Base-by-base conservation (phyloP, 192 early-diverging fungal species). In the Glomus cerebriforme region DNA sequence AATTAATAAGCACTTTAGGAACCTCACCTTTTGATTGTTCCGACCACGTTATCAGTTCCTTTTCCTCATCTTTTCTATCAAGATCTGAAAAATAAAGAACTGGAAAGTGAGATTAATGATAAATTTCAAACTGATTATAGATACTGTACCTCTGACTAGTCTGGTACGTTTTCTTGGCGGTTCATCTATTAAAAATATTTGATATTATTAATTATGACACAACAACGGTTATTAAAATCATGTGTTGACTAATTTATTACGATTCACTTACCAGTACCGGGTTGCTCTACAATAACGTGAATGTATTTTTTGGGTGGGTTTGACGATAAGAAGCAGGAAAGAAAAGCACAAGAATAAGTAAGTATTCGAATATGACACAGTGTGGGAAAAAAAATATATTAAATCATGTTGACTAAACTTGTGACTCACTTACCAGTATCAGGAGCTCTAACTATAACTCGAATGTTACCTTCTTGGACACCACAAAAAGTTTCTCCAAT, bases 1-100 rank as follows among this genome's bases (percentile, higher is more conserved):
- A 70, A 26, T 37, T 70, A 70, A 70, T 69, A 68, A 68, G 67
- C 3, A 45, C 39, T 69, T 69, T 17, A n/a, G 67, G 37, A 47
- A 47, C 22, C 37, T 70, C 8, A 70, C 39, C 68, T 70, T 43
- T 3, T 70, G 5, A 32, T 26, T 70, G 68, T 15, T 70, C 19
- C n/a, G 6, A 47, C 68, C 68, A 70, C 24, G 1, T 2, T 35
- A 47, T 70, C 5, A 22, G 24, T 47, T 26, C 26, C 15, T 35
- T 12, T 45, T 71, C 7, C 19, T 47, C 69, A 71, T 71, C 19
- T 15, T 71, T 32, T 1, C 43, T n/a, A 71, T 71, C 22, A 32
- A 71, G 69, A 49, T 1, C 69, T 71, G 68, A 35, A 47, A 71
- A 26, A 26, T 4, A 35, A 32, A 71, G 69, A 49, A 5, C 69